Percentiles rank a stretch among this genome's conserved stretches.
Evolutionary conservation across 2,329 filamentous ascomycete species (phyloP).

Genomic region (Lachnellula hyalina): DNA sequence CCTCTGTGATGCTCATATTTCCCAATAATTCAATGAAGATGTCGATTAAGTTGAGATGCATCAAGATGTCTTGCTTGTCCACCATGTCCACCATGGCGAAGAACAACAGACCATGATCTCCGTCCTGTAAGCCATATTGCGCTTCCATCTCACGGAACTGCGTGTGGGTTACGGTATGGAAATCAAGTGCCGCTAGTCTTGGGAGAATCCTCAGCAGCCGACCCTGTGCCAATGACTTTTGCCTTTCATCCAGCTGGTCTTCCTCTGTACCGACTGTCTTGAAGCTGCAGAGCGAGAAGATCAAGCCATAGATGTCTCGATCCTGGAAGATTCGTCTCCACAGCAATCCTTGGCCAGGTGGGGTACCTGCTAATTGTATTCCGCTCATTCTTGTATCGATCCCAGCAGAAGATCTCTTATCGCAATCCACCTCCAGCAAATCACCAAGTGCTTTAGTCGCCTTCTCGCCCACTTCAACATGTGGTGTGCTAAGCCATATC

Average conservation of each 20-base stretch:
- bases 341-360: slow-evolving; percentile 46
- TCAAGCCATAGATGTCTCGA: slow-evolving; percentile 39
- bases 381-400: slow-evolving; percentile 30
- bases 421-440: slow-evolving; percentile 51
- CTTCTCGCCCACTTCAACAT: slow-evolving; percentile 52
- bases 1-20: slow-evolving; percentile 26
- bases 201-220: slow-evolving; percentile 30
- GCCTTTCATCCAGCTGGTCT: slow-evolving; percentile 26
- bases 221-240: slow-evolving; percentile 32
- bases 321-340: slow-evolving; percentile 50
- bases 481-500: slow-evolving; percentile 48
- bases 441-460: slow-evolving; percentile 47
- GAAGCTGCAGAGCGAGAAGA: slow-evolving; percentile 37
- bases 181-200: slow-evolving; percentile 27
- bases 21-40: slow-evolving; percentile 31
- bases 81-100: slow-evolving; percentile 32
- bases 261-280: slow-evolving; percentile 17
- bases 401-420: slow-evolving; percentile 26
- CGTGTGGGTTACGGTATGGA: slow-evolving; percentile 22
- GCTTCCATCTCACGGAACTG: slow-evolving; percentile 27
- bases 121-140: slow-evolving; percentile 14
- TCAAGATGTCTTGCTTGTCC: slow-evolving; percentile 30
- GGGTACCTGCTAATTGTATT: slow-evolving; percentile 34
- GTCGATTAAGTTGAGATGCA: slow-evolving; percentile 32
- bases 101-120: slow-evolving; percentile 25